Conservation (phyloP, 169 alveolate species). For the Cryptosporidium xiaoi region DNA sequence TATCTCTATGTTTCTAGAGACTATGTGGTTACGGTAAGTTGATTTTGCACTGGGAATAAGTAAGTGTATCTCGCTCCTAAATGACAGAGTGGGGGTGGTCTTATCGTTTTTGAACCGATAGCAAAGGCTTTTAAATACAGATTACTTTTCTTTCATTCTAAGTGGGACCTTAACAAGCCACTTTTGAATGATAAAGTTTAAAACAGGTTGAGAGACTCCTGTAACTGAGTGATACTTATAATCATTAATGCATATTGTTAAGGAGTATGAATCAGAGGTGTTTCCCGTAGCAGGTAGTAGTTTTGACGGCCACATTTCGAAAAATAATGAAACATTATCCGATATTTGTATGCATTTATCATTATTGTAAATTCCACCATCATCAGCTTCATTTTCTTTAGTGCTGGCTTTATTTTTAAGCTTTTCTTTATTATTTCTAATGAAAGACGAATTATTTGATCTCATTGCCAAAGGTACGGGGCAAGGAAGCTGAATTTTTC, state of each 20-base stretch:
- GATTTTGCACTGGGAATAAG: no score
- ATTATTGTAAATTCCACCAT: no score
- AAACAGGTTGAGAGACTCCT: slow-evolving; percentile 42
- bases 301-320: slow-evolving; percentile 59
- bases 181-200: slow-evolving; percentile 31
- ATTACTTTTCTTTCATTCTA: not conserved
- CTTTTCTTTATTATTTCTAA: slow-evolving; percentile 7
- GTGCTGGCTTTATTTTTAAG: not conserved
- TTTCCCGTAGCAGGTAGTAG: slow-evolving; percentile 35
- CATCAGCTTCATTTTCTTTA: slow-evolving; percentile 6
- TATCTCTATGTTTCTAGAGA: no score
- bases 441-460: slow-evolving; percentile 20
- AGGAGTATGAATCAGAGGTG: slow-evolving; percentile 39
- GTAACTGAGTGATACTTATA: slow-evolving; percentile 38
- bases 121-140: not conserved
- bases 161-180: slow-evolving; percentile 61
- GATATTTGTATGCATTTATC: slow-evolving; percentile 46
- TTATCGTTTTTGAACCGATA: no score
- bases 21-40: no score
- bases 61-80: no score
- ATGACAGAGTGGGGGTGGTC: no score
- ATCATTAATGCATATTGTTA: slow-evolving; percentile 25
- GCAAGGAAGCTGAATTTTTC: slow-evolving; percentile 50
- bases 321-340: slow-evolving; percentile 28
- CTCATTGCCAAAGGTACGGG: slow-evolving; percentile 65